phyloP scores from a whole-genome alignment of 345 rosid genomes.

The Isatis tinctoria region DNA sequence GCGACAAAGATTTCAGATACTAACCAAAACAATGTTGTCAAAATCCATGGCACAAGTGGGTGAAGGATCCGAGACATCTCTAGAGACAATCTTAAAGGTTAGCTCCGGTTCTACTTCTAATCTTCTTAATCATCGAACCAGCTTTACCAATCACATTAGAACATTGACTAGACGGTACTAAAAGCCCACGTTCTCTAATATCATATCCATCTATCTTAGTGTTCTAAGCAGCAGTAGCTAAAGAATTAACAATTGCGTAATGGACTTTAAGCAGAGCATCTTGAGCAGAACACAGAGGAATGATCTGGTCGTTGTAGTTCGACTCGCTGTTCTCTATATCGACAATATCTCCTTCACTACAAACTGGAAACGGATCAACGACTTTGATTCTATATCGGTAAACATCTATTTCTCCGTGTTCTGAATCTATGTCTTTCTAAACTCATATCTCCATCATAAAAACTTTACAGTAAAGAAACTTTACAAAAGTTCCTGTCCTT shows the following conservation, averaged over 20 bases:
- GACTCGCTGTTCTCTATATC: slow-evolving; percentile 59
- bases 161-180: slow-evolving; percentile 93
- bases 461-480: no score
- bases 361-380: slow-evolving; percentile 79
- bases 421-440: no score
- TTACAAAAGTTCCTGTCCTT: no score
- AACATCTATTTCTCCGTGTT: no score
- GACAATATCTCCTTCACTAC: slow-evolving; percentile 58
- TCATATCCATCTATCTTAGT: slow-evolving; percentile 54
- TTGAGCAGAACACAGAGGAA: slow-evolving; percentile 77
- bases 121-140: slow-evolving; percentile 68
- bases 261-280: slow-evolving; percentile 88
- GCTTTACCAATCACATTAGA: slow-evolving; percentile 89
- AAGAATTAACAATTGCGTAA: slow-evolving; percentile 49
- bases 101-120: slow-evolving; percentile 72
- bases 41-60: slow-evolving; percentile 94
- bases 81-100: slow-evolving; percentile 62
- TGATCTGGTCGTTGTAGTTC: slow-evolving; percentile 24
- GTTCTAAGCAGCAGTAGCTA: slow-evolving; percentile 45
- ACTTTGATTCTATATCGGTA: slow-evolving; percentile 91
- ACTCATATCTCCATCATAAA: no score
- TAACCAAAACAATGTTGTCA: slow-evolving; percentile 79
- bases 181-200: slow-evolving; percentile 72
- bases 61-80: slow-evolving; percentile 73
- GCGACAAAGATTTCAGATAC: slow-evolving; percentile 16